Conservation (phyloP, 2,329 filamentous ascomycete genomes). For the Lomentospora prolificans region DNA sequence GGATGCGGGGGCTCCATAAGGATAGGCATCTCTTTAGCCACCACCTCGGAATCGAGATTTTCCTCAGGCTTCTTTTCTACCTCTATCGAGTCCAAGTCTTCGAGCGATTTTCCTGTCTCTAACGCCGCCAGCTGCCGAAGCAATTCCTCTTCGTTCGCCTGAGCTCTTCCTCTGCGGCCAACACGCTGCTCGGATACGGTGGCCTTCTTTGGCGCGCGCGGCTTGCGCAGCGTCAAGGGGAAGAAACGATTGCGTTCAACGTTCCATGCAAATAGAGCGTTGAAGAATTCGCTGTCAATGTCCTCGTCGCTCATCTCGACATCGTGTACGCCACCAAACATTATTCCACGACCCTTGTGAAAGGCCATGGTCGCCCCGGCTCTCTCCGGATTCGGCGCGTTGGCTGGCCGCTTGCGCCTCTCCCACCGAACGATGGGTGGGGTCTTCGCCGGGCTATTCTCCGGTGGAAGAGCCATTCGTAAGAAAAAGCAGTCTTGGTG, state of each 20-base stretch:
- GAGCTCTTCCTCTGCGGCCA: slow-evolving; percentile 61
- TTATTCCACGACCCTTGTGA: slow-evolving; percentile 85
- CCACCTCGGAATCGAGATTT: slow-evolving; percentile 44
- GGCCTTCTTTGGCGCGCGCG: slow-evolving; percentile 37
- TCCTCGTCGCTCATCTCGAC: slow-evolving; percentile 86
- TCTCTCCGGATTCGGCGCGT: slow-evolving; percentile 71
- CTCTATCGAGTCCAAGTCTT: slow-evolving; percentile 37
- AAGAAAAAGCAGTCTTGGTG: slow-evolving; percentile 95
- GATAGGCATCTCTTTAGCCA: slow-evolving; percentile 53
- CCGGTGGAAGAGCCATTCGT: slow-evolving; percentile 61
- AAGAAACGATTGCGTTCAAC: slow-evolving; percentile 94
- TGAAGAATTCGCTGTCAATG: slow-evolving; percentile 97
- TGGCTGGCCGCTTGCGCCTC: slow-evolving; percentile 82
- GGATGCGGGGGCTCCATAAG: slow-evolving; percentile 78
- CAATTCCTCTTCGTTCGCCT: slow-evolving; percentile 86
- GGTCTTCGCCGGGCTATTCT: slow-evolving; percentile 55
- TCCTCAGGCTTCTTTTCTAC: slow-evolving; percentile 34
- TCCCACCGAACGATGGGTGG: slow-evolving; percentile 81
- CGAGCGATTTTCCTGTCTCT: slow-evolving; percentile 61
- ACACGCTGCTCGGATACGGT: slow-evolving; percentile 40
- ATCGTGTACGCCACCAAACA: slow-evolving; percentile 92
- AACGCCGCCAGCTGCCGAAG: slow-evolving; percentile 78
- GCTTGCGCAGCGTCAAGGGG: slow-evolving; percentile 65
- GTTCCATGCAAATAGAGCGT: slow-evolving; percentile 85
- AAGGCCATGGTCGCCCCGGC: slow-evolving; percentile 89